Conservation (phyloP, 163 green algal species). For the Volvox carteri region DNA sequence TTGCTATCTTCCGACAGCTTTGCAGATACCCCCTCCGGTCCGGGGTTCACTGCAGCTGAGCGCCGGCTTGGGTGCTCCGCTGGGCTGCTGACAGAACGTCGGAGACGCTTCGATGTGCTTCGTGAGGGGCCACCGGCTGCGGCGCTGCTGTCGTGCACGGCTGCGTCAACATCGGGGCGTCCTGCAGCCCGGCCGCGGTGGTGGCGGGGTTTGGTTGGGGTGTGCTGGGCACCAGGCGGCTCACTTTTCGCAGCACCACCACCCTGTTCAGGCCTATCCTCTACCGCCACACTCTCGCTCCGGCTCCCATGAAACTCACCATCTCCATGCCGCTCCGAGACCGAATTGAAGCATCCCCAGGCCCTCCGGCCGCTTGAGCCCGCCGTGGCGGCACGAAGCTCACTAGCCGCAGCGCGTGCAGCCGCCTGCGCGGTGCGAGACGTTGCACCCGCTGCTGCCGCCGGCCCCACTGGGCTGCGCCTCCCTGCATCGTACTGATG, state of each 20-base stretch:
- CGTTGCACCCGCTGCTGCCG: background rate
- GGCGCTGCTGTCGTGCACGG: background rate
- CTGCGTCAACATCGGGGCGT: background rate
- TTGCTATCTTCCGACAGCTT: no score
- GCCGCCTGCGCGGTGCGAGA: background rate
- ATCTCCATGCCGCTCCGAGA: background rate
- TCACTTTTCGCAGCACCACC: background rate
- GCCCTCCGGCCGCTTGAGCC: background rate
- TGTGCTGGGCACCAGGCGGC: background rate
- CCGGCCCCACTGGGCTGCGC: background rate
- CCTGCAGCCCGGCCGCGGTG: background rate
- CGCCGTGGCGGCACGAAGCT: background rate
- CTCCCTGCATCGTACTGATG: background rate
- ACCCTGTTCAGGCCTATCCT: background rate
- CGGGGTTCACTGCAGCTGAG: background rate
- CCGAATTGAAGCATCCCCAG: background rate
- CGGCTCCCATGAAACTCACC: no score
- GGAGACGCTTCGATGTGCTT: background rate
- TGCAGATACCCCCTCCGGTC: background rate
- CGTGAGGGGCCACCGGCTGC: background rate
- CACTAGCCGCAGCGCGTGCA: background rate
- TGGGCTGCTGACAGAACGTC: slow-evolving; percentile 30
- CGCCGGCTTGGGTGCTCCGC: background rate
- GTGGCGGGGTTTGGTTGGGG: background rate
- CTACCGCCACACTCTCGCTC: background rate